Percentiles rank a stretch among this genome's conserved stretches.
phyloP scores from a whole-genome alignment of 2,329 filamentous ascomycete species.

The Penicillium janthinellum region DNA sequence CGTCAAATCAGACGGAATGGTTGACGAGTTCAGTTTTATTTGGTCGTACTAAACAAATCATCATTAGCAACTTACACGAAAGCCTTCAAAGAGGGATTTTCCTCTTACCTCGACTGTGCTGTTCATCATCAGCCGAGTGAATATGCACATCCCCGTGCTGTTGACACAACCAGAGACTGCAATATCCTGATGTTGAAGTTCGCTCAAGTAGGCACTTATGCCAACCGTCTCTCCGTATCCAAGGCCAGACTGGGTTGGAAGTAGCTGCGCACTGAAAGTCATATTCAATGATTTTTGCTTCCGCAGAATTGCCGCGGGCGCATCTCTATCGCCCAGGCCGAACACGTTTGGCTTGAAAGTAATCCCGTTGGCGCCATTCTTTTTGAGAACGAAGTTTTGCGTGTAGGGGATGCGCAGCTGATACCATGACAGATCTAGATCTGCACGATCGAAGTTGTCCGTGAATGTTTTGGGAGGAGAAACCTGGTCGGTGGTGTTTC shows the following conservation, averaged over 20 bases:
- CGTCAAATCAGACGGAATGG: not conserved
- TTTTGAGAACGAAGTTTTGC: not conserved
- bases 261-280: not conserved
- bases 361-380: not conserved
- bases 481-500: not conserved
- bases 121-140: constrained; percentile 31
- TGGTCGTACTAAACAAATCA: not conserved
- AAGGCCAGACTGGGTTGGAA: not conserved
- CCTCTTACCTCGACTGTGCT: not conserved
- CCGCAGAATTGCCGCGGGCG: not conserved
- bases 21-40: not conserved
- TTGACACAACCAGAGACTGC: not conserved
- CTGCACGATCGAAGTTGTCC: not conserved
- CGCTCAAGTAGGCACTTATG: not conserved
- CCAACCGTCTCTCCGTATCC: not conserved
- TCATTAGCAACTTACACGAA: not conserved
- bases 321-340: not conserved
- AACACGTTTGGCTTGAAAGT: not conserved
- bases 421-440: not conserved
- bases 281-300: not conserved
- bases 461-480: not conserved
- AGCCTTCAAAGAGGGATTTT: not conserved
- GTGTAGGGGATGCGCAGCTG: not conserved
- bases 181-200: not conserved
- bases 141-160: not conserved